phyloP scores from a whole-genome alignment of 2,329 filamentous ascomycete species.

The Myotisia sp. region DNA sequence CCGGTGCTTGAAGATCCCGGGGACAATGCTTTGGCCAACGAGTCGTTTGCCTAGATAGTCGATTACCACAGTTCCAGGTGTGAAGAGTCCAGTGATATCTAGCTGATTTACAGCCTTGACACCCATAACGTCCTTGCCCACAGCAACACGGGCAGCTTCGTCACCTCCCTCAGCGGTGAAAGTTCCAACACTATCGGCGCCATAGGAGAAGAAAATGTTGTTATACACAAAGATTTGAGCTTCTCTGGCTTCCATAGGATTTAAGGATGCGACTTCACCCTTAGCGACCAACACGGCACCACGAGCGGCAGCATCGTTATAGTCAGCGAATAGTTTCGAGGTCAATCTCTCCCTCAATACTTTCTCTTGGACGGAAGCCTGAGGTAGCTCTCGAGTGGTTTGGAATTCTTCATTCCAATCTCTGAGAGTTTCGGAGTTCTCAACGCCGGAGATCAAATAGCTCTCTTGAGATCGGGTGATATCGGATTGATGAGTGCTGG shows the following conservation, averaged over 20 bases:
- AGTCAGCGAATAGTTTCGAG: slow-evolving; percentile 93
- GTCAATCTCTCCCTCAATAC: slow-evolving; percentile 90
- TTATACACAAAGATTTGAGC: slow-evolving; percentile 99
- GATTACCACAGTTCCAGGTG: slow-evolving; percentile 86
- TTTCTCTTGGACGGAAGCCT: slow-evolving; percentile 84
- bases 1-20: slow-evolving; percentile 96
- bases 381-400: slow-evolving; percentile 84
- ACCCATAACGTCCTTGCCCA: slow-evolving; percentile 88
- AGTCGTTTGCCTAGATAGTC: slow-evolving; percentile 96
- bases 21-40: slow-evolving; percentile 94
- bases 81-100: slow-evolving; percentile 87
- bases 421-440: slow-evolving; percentile 83
- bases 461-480: slow-evolving; percentile 83
- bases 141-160: slow-evolving; percentile 87
- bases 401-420: slow-evolving; percentile 99
- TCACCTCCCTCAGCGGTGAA: slow-evolving; percentile 94
- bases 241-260: slow-evolving; percentile 82
- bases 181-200: slow-evolving; percentile 90
- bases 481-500: slow-evolving; percentile 63
- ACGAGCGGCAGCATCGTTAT: slow-evolving; percentile 84
- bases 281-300: slow-evolving; percentile 84
- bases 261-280: slow-evolving; percentile 83
- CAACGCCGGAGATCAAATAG: slow-evolving; percentile 75
- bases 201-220: slow-evolving; percentile 98
- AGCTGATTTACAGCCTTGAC: slow-evolving; percentile 94